Evolutionary conservation across 805 yeast genomes (phyloP).

Genomic region (Pichia nanzhaoensis): DNA sequence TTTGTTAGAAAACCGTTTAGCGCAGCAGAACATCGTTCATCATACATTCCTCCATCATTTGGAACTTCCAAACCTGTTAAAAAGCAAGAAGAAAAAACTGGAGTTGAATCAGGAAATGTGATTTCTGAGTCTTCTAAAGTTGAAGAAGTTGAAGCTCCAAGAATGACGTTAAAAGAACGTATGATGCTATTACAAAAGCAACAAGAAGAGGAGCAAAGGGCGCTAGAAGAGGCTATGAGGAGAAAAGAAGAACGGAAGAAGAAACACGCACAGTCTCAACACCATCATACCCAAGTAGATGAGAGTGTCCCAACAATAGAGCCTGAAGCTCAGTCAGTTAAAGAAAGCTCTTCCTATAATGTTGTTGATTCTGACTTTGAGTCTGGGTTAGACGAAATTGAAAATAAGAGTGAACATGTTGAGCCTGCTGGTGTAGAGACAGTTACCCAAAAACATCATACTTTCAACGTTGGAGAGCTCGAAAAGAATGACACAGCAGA

Average conservation of each 20-base stretch:
- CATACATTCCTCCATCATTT: slow-evolving; percentile 45
- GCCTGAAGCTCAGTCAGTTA: background rate
- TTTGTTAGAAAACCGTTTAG: slow-evolving; percentile 50
- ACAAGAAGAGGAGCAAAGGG: slow-evolving; percentile 69
- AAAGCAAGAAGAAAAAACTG: slow-evolving; percentile 15
- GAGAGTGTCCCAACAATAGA: background rate
- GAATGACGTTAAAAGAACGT: slow-evolving; percentile 78
- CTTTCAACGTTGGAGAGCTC: too few species aligned
- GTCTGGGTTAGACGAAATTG: too few species aligned
- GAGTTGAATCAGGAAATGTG: slow-evolving; percentile 19
- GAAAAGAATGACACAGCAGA: background rate
- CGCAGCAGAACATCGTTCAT: slow-evolving; percentile 51
- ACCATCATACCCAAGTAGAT: background rate
- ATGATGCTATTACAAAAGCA: slow-evolving; percentile 76
- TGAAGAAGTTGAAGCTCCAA: slow-evolving; percentile 55
- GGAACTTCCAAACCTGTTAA: slow-evolving; percentile 6
- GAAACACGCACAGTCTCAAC: slow-evolving; percentile 7
- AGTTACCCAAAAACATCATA: too few species aligned
- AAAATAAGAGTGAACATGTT: too few species aligned
- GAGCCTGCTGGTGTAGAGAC: background rate
- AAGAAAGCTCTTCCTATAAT: too few species aligned
- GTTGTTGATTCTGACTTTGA: too few species aligned
- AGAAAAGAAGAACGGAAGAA: slow-evolving; percentile 44
- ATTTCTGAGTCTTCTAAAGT: slow-evolving; percentile 23
- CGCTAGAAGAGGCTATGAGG: slow-evolving; percentile 54